Percentiles rank a stretch among this genome's conserved stretches.
phyloP scores from a whole-genome alignment of 2,329 filamentous ascomycete genomes.

The Pezizomycotina sp. region DNA sequence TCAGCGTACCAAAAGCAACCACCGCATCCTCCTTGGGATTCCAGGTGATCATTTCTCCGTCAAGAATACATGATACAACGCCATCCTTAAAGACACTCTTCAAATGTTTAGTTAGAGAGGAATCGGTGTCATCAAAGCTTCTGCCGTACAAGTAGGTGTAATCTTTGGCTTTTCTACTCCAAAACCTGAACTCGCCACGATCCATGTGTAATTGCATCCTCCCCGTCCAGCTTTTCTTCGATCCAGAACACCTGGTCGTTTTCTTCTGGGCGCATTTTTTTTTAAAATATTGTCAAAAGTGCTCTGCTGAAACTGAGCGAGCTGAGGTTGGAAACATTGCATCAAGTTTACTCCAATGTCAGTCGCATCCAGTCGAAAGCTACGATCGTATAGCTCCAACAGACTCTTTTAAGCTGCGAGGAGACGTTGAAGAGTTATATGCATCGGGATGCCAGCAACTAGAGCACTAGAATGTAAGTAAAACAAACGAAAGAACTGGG shows the following conservation, averaged over 20 bases:
- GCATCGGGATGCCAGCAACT: slow-evolving; percentile 60
- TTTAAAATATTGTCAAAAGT: slow-evolving; percentile 65
- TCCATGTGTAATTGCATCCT: slow-evolving; percentile 99
- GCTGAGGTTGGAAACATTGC: slow-evolving; percentile 91
- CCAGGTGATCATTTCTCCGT: slow-evolving; percentile 99
- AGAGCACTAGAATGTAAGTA: neutral
- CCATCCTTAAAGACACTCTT: slow-evolving; percentile 57
- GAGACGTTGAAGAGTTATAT: slow-evolving; percentile 74
- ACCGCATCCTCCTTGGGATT: slow-evolving; percentile 71
- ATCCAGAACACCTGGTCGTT: slow-evolving; percentile 79
- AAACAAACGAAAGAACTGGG: neutral
- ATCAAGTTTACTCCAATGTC: slow-evolving; percentile 63
- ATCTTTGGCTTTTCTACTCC: slow-evolving; percentile 90
- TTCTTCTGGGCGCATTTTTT: slow-evolving; percentile 43
- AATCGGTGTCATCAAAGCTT: slow-evolving; percentile 54
- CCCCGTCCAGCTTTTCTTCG: slow-evolving; percentile 92
- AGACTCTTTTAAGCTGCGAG: slow-evolving; percentile 75
- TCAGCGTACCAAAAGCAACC: slow-evolving; percentile 79
- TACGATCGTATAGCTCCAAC: slow-evolving; percentile 73
- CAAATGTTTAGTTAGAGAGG: slow-evolving; percentile 65
- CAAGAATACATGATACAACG: slow-evolving; percentile 74
- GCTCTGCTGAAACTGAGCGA: slow-evolving; percentile 80
- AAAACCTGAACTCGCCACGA: slow-evolving; percentile 65
- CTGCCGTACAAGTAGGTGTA: slow-evolving; percentile 89
- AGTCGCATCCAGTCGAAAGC: slow-evolving; percentile 51